Conservation (phyloP, 2,329 filamentous ascomycete genomes). For the Lasiodiplodia theobromae region DNA sequence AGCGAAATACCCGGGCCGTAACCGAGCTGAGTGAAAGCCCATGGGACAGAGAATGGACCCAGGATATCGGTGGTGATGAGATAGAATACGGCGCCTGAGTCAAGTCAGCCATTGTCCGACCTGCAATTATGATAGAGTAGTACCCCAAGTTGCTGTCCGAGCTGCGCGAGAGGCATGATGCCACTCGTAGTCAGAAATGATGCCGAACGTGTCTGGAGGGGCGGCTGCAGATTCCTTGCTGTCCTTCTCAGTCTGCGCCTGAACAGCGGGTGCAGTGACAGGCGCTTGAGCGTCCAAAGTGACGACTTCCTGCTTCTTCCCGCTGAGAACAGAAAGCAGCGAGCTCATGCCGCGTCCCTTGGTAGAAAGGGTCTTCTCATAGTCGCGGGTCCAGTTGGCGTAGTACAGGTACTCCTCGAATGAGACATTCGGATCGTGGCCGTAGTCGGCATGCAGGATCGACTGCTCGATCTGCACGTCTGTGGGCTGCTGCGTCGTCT, state of each 20-base stretch:
- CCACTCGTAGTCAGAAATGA: conserved; percentile 44
- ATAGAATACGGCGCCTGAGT: conserved; percentile 48
- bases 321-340: conserved; percentile 13
- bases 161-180: conserved; percentile 43
- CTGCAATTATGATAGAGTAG: too few species aligned
- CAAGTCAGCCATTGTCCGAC: neutral
- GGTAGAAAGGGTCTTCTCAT: conserved; percentile 39
- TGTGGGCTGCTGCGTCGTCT: neutral
- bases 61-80: conserved; percentile 55
- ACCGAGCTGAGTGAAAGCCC: conserved; percentile 41
- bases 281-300: conserved; percentile 21
- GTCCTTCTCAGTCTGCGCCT: neutral
- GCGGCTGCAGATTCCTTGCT: neutral
- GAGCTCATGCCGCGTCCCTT: conserved; percentile 7
- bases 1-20: conserved; percentile 47
- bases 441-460: conserved; percentile 12
- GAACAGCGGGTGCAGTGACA: neutral
- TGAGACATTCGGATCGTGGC: conserved; percentile 36
- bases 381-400: conserved; percentile 45
- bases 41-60: conserved; percentile 46
- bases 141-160: conserved; percentile 44
- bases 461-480: conserved; percentile 12
- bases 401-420: conserved; percentile 53
- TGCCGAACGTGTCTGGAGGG: conserved; percentile 20
- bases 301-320: conserved; percentile 20